Percentiles rank a stretch among this genome's conserved stretches.
phyloP scores from a whole-genome alignment of 2,329 filamentous ascomycete genomes.

The Penicillium verrucosum region DNA sequence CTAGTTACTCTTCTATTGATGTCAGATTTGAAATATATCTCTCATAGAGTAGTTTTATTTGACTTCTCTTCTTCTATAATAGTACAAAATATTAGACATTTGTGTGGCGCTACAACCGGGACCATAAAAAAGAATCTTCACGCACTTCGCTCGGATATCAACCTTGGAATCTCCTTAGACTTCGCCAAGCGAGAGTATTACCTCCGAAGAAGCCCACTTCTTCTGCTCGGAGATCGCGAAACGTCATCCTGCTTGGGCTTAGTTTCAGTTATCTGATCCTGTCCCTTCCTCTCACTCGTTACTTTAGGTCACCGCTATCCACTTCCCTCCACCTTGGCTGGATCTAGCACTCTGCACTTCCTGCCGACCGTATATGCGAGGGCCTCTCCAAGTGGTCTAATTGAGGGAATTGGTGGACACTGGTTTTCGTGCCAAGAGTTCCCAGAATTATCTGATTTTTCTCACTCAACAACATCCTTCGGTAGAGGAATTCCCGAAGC shows the following conservation, averaged over 20 bases:
- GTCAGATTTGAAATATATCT: not conserved
- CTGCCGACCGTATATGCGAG: constrained; percentile 11
- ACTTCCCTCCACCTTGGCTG: constrained; percentile 22
- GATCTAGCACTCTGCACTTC: constrained; percentile 13
- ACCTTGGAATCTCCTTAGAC: not conserved
- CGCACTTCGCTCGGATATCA: not conserved
- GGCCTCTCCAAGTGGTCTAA: not conserved
- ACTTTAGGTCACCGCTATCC: constrained; percentile 16
- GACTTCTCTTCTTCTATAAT: not conserved
- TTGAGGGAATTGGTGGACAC: constrained; percentile 3
- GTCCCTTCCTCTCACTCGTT: constrained; percentile 21
- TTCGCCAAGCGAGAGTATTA: not conserved
- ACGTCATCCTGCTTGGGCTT: constrained; percentile 20
- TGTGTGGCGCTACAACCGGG: not conserved
- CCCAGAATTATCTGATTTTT: constrained; percentile 6
- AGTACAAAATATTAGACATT: not conserved
- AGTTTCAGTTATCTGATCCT: constrained; percentile 27
- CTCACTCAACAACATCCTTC: not conserved
- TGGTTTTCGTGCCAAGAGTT: not conserved
- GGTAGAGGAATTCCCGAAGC: not conserved
- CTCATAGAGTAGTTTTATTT: not conserved
- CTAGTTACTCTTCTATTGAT: not conserved
- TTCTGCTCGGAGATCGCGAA: constrained; percentile 11
- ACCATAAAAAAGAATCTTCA: not conserved
- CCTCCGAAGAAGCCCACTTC: constrained; percentile 15